Conservation (phyloP, 345 rosid species). For the Bruguiera sexangula region DNA sequence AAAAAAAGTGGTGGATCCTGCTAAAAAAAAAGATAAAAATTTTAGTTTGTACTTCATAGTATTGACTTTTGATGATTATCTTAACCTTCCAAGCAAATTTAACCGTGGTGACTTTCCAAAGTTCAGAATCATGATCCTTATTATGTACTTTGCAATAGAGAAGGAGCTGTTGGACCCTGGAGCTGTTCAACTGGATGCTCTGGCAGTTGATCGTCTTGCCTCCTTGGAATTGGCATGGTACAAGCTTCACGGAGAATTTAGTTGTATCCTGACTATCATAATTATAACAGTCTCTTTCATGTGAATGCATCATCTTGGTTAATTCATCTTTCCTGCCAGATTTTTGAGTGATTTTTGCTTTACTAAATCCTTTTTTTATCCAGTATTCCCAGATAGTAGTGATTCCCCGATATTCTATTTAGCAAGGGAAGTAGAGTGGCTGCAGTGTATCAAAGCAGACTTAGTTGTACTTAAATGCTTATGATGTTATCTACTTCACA, state of each 20-base stretch:
- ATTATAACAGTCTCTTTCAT: background rate
- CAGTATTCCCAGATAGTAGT: constrained; percentile 96
- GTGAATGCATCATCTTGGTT: background rate
- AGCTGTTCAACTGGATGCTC: no score
- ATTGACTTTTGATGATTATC: no score
- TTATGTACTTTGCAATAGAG: no score
- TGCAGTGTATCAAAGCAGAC: constrained; percentile 80
- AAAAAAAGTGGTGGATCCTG: constrained; percentile 26
- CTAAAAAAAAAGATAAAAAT: no score
- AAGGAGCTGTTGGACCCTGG: no score
- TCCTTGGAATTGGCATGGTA: constrained; percentile 76
- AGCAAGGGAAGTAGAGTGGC: constrained; percentile 80
- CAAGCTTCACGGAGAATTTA: no score
- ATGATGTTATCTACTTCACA: background rate
- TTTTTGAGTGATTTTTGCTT: background rate
- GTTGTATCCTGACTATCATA: no score
- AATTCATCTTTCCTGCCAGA: background rate
- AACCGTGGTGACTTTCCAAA: no score
- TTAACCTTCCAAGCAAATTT: no score
- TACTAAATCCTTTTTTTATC: background rate
- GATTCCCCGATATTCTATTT: constrained; percentile 75
- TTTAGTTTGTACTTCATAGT: no score
- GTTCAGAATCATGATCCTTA: no score
- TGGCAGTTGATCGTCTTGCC: constrained; percentile 95
- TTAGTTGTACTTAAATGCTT: constrained; percentile 57